Evolutionary conservation across 2,329 filamentous ascomycete genomes (phyloP).

Genomic region (Ophiostoma sp.): DNA sequence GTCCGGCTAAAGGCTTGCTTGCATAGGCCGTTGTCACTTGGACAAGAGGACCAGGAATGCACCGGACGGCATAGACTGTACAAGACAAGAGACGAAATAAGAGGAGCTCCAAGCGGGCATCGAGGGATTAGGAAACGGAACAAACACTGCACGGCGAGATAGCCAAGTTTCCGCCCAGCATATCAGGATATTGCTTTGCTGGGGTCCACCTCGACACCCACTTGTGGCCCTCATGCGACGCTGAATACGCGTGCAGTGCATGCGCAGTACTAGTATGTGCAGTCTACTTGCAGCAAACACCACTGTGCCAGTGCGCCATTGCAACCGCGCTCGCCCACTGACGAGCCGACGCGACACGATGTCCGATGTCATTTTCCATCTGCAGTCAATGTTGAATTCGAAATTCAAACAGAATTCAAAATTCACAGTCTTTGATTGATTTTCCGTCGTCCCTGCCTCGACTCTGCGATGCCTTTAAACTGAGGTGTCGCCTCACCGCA

Average conservation of each 20-base stretch:
- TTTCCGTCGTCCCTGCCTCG: background rate
- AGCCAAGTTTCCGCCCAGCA: background rate
- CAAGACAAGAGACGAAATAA: background rate
- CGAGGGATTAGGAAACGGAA: conserved; percentile 5
- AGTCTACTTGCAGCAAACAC: background rate
- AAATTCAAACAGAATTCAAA: background rate
- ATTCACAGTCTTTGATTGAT: background rate
- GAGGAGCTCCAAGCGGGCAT: background rate
- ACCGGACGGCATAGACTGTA: background rate
- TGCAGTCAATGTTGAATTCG: background rate
- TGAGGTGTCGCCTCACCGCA: conserved; percentile 6
- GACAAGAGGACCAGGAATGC: background rate
- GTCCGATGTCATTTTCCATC: background rate
- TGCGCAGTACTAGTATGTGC: background rate
- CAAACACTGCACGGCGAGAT: background rate
- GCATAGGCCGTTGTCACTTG: background rate
- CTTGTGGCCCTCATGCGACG: background rate
- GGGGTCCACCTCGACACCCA: conserved; percentile 4
- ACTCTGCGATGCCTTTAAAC: background rate
- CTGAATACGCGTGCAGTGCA: background rate
- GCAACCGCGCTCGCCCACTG: background rate
- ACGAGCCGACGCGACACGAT: conserved; percentile 8
- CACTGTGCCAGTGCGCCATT: conserved; percentile 2
- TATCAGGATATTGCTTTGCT: background rate
- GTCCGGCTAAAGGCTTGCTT: background rate